phyloP scores from a whole-genome alignment of 805 yeast species.

The Candida oleophila region DNA sequence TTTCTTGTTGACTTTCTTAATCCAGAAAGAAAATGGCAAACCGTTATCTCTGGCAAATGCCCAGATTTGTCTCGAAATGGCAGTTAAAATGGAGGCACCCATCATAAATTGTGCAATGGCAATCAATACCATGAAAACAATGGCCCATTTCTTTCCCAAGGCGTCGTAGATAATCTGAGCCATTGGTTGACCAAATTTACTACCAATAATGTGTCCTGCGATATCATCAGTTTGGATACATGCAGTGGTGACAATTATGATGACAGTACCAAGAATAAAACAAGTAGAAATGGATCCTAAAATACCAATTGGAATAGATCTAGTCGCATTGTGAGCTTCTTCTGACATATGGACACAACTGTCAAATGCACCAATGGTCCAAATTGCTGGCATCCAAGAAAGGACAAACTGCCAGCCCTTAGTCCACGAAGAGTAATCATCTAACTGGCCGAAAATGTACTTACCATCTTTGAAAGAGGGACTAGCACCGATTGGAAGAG shows the following conservation, averaged over 20 bases:
- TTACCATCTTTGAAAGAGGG: conserved; percentile 44
- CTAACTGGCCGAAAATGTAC: conserved; percentile 54
- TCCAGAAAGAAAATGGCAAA: conserved; percentile 55
- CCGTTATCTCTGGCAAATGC: conserved; percentile 80
- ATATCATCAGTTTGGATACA: conserved; percentile 50
- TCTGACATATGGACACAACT: conserved; percentile 73
- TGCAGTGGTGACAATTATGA: conserved; percentile 53
- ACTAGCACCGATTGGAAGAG: conserved; percentile 29
- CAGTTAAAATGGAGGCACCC: conserved; percentile 63
- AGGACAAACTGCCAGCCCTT: conserved; percentile 45
- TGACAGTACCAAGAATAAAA: conserved; percentile 56
- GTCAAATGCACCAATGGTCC: conserved; percentile 77
- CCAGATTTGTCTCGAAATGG: conserved; percentile 70
- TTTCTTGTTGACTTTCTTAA: conserved; percentile 56
- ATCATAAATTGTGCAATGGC: conserved; percentile 62
- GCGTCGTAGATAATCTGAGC: conserved; percentile 65
- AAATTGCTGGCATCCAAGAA: conserved; percentile 64
- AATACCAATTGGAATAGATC: conserved; percentile 66
- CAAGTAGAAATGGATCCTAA: conserved; percentile 57
- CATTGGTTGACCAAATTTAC: conserved; percentile 58
- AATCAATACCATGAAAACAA: conserved; percentile 59
- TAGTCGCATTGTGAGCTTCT: conserved; percentile 62
- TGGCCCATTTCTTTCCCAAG: conserved; percentile 63
- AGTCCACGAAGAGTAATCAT: conserved; percentile 51
- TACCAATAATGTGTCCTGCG: conserved; percentile 32